These are phyloP conservation scores for Aphanomyces euteiches DNA, from an alignment of 352 stramenopile species.

Conservation along the genomic window DNA sequence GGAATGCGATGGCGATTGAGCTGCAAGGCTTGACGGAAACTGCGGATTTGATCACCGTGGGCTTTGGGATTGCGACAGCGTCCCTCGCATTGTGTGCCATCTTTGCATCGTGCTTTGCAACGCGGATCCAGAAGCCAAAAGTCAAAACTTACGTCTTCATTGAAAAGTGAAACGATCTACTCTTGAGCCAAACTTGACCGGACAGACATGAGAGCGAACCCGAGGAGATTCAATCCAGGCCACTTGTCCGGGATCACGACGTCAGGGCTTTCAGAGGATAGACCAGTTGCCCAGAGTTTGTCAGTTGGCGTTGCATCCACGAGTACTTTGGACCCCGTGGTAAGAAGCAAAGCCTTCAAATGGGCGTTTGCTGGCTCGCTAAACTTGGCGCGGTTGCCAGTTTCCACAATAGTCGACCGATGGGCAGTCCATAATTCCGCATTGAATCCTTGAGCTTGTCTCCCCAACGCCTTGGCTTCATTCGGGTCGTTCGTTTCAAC, in stretches of 20 bases:
- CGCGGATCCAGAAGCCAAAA: constrained; percentile 20
- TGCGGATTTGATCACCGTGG: constrained; percentile 17
- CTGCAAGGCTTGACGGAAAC: background rate
- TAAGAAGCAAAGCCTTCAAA: background rate
- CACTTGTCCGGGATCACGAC: background rate
- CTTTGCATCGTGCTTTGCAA: constrained; percentile 24
- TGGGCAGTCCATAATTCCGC: background rate
- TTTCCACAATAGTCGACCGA: background rate
- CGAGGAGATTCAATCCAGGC: constrained; percentile 17
- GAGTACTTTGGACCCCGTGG: background rate
- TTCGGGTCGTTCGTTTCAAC: background rate
- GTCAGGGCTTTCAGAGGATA: background rate
- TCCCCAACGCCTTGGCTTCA: constrained; percentile 17
- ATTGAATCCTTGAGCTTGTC: background rate
- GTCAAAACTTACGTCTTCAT: constrained; percentile 13
- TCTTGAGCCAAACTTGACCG: background rate
- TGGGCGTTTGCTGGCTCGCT: background rate
- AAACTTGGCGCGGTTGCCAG: constrained; percentile 17
- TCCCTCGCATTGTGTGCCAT: background rate
- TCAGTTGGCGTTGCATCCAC: constrained; percentile 7
- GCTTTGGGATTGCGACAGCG: constrained; percentile 3
- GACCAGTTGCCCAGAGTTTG: constrained; percentile 3
- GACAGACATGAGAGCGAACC: constrained; percentile 17
- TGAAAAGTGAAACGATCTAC: constrained; percentile 3
- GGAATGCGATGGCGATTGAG: constrained; percentile 17